Evolutionary conservation across 2,329 filamentous ascomycete genomes (phyloP).

Genomic region (Bipolaris gigantea): DNA sequence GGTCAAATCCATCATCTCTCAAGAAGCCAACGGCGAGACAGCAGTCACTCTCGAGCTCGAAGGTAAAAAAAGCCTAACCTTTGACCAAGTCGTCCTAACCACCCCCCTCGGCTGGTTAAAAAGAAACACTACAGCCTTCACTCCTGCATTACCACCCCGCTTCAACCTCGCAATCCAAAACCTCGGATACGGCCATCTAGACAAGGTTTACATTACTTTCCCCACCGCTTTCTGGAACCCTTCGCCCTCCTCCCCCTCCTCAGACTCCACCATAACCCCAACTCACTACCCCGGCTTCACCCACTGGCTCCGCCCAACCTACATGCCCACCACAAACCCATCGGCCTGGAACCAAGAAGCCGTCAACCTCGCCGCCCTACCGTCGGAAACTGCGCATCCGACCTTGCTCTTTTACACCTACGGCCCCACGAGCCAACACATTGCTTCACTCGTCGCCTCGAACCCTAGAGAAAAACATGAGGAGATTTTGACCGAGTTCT

Average conservation of each 20-base stretch:
- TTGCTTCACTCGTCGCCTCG: slow-evolving; percentile 32
- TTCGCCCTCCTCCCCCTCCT: slow-evolving; percentile 7
- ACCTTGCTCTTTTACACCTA: slow-evolving; percentile 84
- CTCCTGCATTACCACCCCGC: slow-evolving; percentile 60
- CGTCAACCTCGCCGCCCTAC: slow-evolving; percentile 73
- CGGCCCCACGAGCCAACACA: slow-evolving; percentile 52
- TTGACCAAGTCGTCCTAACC: slow-evolving; percentile 71
- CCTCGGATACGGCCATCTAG: slow-evolving; percentile 70
- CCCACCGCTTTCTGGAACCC: slow-evolving; percentile 73
- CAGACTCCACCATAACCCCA: slow-evolving; percentile 35
- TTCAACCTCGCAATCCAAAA: slow-evolving; percentile 64
- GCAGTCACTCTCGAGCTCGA: slow-evolving; percentile 49
- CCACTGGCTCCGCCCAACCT: slow-evolving; percentile 73
- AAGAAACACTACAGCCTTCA: slow-evolving; percentile 52
- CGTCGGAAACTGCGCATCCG: slow-evolving; percentile 63
- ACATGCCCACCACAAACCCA: slow-evolving; percentile 64
- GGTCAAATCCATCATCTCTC: slow-evolving; percentile 49
- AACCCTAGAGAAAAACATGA: slow-evolving; percentile 50
- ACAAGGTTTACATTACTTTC: slow-evolving; percentile 68
- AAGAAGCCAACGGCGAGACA: slow-evolving; percentile 19
- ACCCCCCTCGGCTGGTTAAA: slow-evolving; percentile 63
- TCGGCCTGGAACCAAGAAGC: slow-evolving; percentile 73
- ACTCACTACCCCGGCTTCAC: slow-evolving; percentile 65
- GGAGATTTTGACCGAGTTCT: slow-evolving; percentile 64
- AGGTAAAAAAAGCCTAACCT: slow-evolving; percentile 53